phyloP scores from a whole-genome alignment of 164 flowering plant species.

The Dillenia turbinata region DNA sequence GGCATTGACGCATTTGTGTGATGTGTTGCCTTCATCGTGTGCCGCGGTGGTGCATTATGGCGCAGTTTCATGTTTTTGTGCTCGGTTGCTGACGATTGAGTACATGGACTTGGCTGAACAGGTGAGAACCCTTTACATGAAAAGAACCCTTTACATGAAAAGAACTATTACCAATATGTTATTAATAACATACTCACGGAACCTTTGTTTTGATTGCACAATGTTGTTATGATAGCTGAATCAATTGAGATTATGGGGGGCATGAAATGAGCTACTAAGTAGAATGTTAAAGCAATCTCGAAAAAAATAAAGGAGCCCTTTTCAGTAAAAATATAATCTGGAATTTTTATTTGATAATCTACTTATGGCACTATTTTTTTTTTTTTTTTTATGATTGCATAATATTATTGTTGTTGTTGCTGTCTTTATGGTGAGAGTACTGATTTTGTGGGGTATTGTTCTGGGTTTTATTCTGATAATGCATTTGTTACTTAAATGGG shows the following conservation, averaged over 20 bases:
- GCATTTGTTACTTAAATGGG: background rate
- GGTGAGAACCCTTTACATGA: constrained; percentile 34
- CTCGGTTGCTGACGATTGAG: constrained; percentile 88
- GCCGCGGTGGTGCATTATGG: constrained; percentile 98
- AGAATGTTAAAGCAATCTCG: background rate
- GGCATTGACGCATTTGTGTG: constrained; percentile 90
- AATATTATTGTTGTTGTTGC: too few species aligned
- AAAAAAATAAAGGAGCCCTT: background rate
- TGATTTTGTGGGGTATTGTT: too few species aligned
- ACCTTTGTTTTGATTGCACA: too few species aligned
- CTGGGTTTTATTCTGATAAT: background rate
- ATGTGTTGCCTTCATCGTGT: constrained; percentile 92
- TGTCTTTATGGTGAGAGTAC: too few species aligned
- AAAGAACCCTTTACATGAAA: background rate
- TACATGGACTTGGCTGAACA: constrained; percentile 99
- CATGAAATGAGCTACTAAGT: background rate
- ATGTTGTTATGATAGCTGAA: too few species aligned
- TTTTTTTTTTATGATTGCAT: background rate
- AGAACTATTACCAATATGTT: background rate
- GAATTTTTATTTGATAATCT: background rate
- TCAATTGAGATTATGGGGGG: background rate
- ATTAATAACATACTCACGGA: background rate
- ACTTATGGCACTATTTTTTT: background rate
- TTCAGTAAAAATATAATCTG: background rate
- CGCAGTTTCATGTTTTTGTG: constrained; percentile 84